Conservation (phyloP, 2,329 filamentous ascomycete species). For the Alternaria postmessia region DNA sequence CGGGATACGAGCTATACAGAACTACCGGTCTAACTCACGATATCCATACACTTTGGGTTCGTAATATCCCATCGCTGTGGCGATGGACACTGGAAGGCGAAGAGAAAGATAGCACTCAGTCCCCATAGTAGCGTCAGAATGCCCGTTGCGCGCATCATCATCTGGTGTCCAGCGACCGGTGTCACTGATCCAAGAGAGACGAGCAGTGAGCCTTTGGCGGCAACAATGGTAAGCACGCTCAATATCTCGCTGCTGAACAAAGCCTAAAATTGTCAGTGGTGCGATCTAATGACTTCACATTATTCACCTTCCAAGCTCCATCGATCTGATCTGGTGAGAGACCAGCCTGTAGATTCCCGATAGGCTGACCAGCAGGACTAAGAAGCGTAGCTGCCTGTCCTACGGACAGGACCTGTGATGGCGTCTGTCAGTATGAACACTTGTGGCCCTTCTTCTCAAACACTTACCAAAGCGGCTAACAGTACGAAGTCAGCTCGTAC, state of each 20-base stretch:
- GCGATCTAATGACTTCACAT: too few relatives aligned
- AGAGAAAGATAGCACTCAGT: neutral
- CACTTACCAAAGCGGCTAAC: neutral
- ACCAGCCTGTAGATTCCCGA: constrained; percentile 2
- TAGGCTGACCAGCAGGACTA: constrained; percentile 13
- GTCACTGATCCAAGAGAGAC: neutral
- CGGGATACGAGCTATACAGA: neutral
- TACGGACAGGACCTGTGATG: constrained; percentile 2
- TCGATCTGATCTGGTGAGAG: neutral
- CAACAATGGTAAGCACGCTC: neutral
- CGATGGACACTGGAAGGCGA: constrained; percentile 12
- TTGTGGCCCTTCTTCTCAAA: neutral
- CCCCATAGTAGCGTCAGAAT: constrained; percentile 8
- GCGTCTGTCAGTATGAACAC: neutral
- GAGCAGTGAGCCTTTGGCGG: constrained; percentile 4
- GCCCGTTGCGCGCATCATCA: neutral
- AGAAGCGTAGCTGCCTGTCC: constrained; percentile 6
- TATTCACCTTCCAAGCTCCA: constrained; percentile 1
- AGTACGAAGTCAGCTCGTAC: constrained; percentile 6
- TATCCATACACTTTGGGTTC: neutral
- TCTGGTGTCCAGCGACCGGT: neutral
- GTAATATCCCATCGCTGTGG: constrained; percentile 3
- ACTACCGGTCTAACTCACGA: neutral
- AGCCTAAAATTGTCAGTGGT: neutral
- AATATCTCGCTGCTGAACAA: constrained; percentile 7